Percentiles rank a stretch among this genome's conserved stretches.
phyloP scores from a whole-genome alignment of 1,139 yeast genomes.

The Yamadazyma jaroonii region DNA sequence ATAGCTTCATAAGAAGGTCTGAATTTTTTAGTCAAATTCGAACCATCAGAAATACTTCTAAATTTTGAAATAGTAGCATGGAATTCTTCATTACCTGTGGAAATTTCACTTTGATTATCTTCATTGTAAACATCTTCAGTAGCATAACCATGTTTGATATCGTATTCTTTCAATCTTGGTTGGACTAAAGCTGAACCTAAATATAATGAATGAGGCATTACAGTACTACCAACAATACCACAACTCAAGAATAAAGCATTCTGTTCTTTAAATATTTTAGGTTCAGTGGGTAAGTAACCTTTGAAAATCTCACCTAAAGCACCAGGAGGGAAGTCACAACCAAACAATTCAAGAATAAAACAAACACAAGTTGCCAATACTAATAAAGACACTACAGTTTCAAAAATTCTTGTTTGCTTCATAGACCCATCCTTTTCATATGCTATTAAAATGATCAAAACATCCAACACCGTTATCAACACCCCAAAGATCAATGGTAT shows the following conservation, averaged over 20 bases:
- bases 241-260: conserved; percentile 65
- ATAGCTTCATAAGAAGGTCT: conserved; percentile 68
- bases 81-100: conserved; percentile 13
- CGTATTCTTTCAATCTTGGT: conserved; percentile 66
- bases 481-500: conserved; percentile 69
- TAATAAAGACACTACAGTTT: conserved; percentile 58
- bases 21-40: conserved; percentile 37
- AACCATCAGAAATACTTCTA: conserved; percentile 36
- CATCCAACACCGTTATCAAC: conserved; percentile 68
- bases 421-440: conserved; percentile 70
- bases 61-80: conserved; percentile 28
- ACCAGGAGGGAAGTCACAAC: conserved; percentile 42
- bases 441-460: conserved; percentile 62
- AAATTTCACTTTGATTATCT: conserved; percentile 5
- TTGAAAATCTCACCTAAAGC: conserved; percentile 36
- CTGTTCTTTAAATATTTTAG: conserved; percentile 48
- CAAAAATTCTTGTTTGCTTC: conserved; percentile 65
- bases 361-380: conserved; percentile 67
- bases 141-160: conserved; percentile 43
- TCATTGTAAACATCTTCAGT: conserved; percentile 12
- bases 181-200: conserved; percentile 77
- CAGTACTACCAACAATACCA: conserved; percentile 79
- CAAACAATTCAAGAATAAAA: conserved; percentile 58
- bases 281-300: conserved; percentile 59
- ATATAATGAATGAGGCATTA: conserved; percentile 79